Percentiles rank a stretch among this genome's conserved stretches.
phyloP scores from a whole-genome alignment of 768 basidiomycete species.

The Phlebiopsis gigantea region DNA sequence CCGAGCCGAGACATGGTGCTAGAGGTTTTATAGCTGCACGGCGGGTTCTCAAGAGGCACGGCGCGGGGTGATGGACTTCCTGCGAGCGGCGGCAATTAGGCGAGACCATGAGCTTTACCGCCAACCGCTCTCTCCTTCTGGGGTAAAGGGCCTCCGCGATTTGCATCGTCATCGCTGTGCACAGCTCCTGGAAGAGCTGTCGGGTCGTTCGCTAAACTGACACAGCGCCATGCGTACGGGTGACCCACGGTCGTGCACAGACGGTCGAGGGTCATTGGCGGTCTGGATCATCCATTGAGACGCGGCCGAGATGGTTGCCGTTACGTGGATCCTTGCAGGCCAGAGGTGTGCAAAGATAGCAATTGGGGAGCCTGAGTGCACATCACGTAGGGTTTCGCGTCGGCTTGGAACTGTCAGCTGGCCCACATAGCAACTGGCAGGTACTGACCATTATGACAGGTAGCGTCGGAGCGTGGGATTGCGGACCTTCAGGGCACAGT shows the following conservation, averaged over 20 bases:
- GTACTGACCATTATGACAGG: background rate
- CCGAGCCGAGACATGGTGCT: background rate
- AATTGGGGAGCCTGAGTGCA: background rate
- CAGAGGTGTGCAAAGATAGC: background rate
- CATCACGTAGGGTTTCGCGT: too few species aligned
- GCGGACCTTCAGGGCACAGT: background rate
- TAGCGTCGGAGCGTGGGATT: background rate
- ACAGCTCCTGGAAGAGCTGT: background rate
- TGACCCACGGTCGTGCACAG: too few species aligned
- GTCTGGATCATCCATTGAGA: too few species aligned
- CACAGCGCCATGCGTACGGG: too few species aligned
- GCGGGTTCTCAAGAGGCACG: background rate
- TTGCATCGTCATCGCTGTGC: background rate
- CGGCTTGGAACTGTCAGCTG: background rate
- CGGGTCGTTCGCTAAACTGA: too few species aligned
- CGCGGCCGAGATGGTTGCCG: too few species aligned
- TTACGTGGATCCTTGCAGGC: background rate
- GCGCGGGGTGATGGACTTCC: background rate
- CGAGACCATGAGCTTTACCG: background rate
- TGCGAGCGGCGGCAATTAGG: background rate
- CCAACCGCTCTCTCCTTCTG: background rate
- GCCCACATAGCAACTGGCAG: background rate
- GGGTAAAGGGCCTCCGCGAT: background rate
- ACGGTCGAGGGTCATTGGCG: too few species aligned
- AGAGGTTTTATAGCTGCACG: background rate